These are phyloP conservation scores for Mediolabrus comicus DNA, from an alignment of 108 stramenopile species.

Conservation along the genomic window DNA sequence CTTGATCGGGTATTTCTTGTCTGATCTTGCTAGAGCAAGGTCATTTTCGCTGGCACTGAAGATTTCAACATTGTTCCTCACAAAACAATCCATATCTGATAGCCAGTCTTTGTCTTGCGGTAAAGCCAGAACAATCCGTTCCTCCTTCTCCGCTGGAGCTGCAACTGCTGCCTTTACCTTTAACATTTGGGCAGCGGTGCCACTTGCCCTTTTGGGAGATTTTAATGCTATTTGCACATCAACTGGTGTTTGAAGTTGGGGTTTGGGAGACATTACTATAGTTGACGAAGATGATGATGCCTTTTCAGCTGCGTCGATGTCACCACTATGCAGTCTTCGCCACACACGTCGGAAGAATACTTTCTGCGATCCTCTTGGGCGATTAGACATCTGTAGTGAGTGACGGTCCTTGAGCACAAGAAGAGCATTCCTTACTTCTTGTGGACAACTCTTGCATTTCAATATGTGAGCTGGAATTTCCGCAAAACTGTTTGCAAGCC, in stretches of 20 bases:
- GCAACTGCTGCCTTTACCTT: background rate
- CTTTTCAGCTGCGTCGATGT: slow-evolving; percentile 13
- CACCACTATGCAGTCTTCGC: slow-evolving; percentile 78
- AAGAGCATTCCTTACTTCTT: slow-evolving; percentile 68
- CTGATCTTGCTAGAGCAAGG: slow-evolving; percentile 51
- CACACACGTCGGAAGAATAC: slow-evolving; percentile 89
- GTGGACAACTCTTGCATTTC: slow-evolving; percentile 76
- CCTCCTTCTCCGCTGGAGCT: background rate
- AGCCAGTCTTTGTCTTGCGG: slow-evolving; percentile 87
- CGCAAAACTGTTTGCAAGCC: slow-evolving; percentile 87
- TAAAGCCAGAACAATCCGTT: slow-evolving; percentile 69
- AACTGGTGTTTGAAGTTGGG: background rate
- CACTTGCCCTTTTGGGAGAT: slow-evolving; percentile 1
- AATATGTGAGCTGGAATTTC: slow-evolving; percentile 87
- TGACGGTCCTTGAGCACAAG: slow-evolving; percentile 68
- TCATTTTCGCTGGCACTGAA: slow-evolving; percentile 71
- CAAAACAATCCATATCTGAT: slow-evolving; percentile 78
- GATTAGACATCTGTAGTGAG: slow-evolving; percentile 71
- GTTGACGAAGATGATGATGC: background rate
- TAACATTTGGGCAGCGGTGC: background rate
- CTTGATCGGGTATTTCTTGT: slow-evolving; percentile 57
- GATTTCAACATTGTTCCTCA: slow-evolving; percentile 78
- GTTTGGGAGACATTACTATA: background rate
- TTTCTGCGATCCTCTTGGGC: slow-evolving; percentile 87
- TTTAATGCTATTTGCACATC: slow-evolving; percentile 4